Evolutionary conservation across 106 monocot genomes (phyloP).

Genomic region (Dendrobium officinale): DNA sequence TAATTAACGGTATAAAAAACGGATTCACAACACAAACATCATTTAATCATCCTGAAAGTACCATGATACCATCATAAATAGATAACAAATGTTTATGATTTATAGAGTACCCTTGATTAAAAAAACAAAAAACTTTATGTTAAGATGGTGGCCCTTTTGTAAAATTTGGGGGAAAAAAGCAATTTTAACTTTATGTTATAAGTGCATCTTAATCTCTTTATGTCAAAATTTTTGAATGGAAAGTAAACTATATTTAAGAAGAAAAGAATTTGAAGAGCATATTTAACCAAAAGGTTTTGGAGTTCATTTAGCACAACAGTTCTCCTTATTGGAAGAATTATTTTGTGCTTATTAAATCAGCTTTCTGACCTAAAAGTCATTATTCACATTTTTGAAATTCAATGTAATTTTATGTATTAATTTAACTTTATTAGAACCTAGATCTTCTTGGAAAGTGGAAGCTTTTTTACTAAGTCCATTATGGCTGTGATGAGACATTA

Average conservation of each 20-base stretch:
- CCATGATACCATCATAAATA: not conserved
- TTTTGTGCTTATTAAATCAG: not conserved
- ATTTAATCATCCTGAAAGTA: not conserved
- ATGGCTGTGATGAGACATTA: not conserved
- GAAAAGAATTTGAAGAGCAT: not conserved
- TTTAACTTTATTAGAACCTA: not conserved
- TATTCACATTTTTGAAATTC: not conserved
- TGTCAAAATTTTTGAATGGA: too few relatives aligned
- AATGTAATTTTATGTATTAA: not conserved
- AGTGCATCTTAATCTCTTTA: too few relatives aligned
- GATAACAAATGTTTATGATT: not conserved
- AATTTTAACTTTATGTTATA: too few relatives aligned
- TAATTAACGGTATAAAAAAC: not conserved
- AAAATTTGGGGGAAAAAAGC: too few relatives aligned
- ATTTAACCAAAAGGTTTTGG: not conserved
- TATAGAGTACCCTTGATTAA: not conserved
- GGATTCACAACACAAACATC: not conserved
- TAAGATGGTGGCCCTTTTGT: too few relatives aligned
- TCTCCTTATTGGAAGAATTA: not conserved
- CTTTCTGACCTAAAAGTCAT: not conserved
- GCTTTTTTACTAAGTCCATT: not conserved
- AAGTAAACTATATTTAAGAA: too few relatives aligned
- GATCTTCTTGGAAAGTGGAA: not conserved
- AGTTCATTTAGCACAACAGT: not conserved
- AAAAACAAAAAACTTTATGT: too few relatives aligned